Evolutionary conservation across 805 yeast genomes (phyloP).

Genomic region (Wickerhamiella kurtzmanii): DNA sequence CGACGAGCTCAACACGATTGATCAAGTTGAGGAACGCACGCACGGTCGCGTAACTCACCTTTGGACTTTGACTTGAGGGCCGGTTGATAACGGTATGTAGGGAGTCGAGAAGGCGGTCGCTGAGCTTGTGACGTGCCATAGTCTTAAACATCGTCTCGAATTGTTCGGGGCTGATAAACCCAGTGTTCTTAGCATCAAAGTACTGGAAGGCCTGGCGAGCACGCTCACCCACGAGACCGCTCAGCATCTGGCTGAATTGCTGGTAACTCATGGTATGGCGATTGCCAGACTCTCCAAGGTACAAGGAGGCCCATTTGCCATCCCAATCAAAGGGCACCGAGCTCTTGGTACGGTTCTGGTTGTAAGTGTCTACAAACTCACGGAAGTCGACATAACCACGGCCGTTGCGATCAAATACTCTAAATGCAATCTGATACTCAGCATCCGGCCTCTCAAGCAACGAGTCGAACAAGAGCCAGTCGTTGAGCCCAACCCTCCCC

Average conservation of each 20-base stretch:
- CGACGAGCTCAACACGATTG: constrained; percentile 30
- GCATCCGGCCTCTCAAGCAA: constrained; percentile 41
- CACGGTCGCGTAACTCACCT: constrained; percentile 31
- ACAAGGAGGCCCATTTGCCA: constrained; percentile 30
- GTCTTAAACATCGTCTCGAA: constrained; percentile 27
- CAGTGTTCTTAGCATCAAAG: constrained; percentile 26
- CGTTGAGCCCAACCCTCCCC: constrained; percentile 54
- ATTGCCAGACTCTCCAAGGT: constrained; percentile 27
- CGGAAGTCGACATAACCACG: constrained; percentile 29
- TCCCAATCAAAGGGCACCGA: constrained; percentile 33
- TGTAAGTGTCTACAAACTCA: constrained; percentile 29
- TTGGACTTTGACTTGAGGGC: constrained; percentile 20
- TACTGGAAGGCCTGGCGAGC: constrained; percentile 32
- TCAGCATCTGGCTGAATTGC: constrained; percentile 34
- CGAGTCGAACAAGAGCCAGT: constrained; percentile 62
- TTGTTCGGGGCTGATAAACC: constrained; percentile 30
- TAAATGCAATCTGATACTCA: constrained; percentile 37
- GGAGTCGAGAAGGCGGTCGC: constrained; percentile 27
- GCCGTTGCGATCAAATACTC: constrained; percentile 31
- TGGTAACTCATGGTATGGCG: constrained; percentile 30
- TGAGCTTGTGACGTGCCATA: constrained; percentile 31
- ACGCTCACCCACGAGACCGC: constrained; percentile 35
- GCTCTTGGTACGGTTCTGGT: constrained; percentile 24
- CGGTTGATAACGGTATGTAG: constrained; percentile 29
- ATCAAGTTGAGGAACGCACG: constrained; percentile 33